Evolutionary conservation across 2,329 filamentous ascomycete species (phyloP).

Genomic region (Teratosphaeria nubilosa): DNA sequence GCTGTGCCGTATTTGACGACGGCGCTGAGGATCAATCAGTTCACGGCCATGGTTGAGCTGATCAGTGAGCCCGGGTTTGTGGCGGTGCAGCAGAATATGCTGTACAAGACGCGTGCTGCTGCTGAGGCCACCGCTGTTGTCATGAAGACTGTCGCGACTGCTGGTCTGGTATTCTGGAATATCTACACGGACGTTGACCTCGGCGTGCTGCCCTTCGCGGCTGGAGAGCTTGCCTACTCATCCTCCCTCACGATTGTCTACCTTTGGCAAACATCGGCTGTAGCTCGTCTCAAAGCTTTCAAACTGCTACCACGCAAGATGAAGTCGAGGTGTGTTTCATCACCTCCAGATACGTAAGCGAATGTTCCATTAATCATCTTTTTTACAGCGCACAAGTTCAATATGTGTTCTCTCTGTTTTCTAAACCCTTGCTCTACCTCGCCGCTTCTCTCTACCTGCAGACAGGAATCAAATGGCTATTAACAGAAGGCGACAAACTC

Average conservation of each 20-base stretch:
- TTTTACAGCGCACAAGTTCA: conserved; percentile 20
- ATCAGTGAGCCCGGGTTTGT: conserved; percentile 82
- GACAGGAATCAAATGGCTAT: conserved; percentile 78
- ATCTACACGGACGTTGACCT: conserved; percentile 43
- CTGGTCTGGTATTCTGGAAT: conserved; percentile 58
- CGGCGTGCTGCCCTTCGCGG: conserved; percentile 78
- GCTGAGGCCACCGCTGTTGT: conserved; percentile 80
- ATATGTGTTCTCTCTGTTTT: conserved; percentile 56
- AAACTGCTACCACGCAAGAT: conserved; percentile 51
- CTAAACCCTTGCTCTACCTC: conserved; percentile 58
- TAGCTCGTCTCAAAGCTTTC: conserved; percentile 53
- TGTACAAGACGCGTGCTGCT: conserved; percentile 68
- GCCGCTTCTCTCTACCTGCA: conserved; percentile 79
- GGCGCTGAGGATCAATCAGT: conserved; percentile 45
- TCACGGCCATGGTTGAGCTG: conserved; percentile 62
- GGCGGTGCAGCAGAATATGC: conserved; percentile 69
- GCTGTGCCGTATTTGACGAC: conserved; percentile 52
- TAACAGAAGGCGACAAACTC: conserved; percentile 90
- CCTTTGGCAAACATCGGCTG: conserved; percentile 45
- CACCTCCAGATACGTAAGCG: conserved; percentile 14
- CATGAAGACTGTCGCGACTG: conserved; percentile 64
- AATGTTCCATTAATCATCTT: conserved; percentile 13
- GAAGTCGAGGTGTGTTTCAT: conserved; percentile 29
- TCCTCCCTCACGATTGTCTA: conserved; percentile 61
- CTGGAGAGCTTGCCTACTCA: conserved; percentile 75